Evolutionary conservation across 495 filamentous ascomycete species (phyloP), one percentile per base, ranked within the genome.

Genomic region (Aspergillus hancockii): DNA sequence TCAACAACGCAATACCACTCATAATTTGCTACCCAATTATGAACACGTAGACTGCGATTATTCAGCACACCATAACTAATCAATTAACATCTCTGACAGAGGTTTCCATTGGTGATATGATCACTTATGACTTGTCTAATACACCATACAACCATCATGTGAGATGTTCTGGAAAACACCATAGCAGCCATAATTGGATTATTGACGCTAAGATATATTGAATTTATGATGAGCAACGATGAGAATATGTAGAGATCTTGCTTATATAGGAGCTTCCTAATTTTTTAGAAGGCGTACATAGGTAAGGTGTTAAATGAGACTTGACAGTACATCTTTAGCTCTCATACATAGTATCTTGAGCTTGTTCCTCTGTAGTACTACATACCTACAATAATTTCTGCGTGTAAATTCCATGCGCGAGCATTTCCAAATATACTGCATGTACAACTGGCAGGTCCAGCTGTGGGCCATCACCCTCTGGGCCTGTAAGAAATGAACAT

Each of bases 401-500:
- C 19, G 4, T 13, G 3, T 8, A 47, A 22, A 23, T 8, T 23
- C 19, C 9, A 23, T 47, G 12, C 19, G 12, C 8, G 3, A n/a
- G 43, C 22, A 45, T 47, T 12, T 21, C 23, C 9, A 47, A 47
- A 21, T 47, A n/a, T 14, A 43, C 51, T 62, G 50, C 54, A 58
- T 49, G 54, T 54, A 54, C 60, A 58, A 30, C 55, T 62, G 54
- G 60, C 60, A 54, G n/a, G 6, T n/a, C 22, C 28, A n/a, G 21
- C 50, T 23, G 22, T 41, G 51, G 23, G 51, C 45, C 25, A 50
- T 43, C 10, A 14, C 31, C 14, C 13, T 12, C 8, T 23, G 22
- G 53, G 53, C 64, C 64, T 66, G 49, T 66, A 19, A 66, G 52
- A 63, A 43, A 34, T 28, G 49, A 55, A 52, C 64, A 66, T 52